A percentile compares a stretch with the other conserved stretches of the same genome.
Conservation (phyloP, 2,329 filamentous ascomycete genomes). For the Rugonectria rugulosa region DNA sequence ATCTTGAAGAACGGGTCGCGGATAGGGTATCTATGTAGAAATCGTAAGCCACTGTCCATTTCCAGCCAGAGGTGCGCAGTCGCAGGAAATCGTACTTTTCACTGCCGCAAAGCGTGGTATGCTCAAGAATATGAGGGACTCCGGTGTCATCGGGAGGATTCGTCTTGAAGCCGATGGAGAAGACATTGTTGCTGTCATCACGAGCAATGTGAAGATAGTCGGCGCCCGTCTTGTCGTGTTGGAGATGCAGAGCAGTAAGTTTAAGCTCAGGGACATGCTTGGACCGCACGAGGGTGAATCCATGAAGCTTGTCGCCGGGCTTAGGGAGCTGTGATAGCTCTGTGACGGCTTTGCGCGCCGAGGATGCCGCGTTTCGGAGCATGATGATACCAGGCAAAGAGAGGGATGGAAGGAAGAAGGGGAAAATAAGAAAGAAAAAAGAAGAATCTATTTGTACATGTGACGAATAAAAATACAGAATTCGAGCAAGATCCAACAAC, state of each 20-base stretch:
- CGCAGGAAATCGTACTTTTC: slow-evolving; percentile 70
- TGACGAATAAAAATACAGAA: slow-evolving; percentile 24
- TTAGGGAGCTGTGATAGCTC: slow-evolving; percentile 79
- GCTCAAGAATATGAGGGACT: slow-evolving; percentile 95
- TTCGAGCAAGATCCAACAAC: slow-evolving; percentile 4
- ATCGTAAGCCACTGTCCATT: slow-evolving; percentile 38
- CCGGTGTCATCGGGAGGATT: slow-evolving; percentile 97
- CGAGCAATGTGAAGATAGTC: slow-evolving; percentile 95
- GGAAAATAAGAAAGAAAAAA: neutral
- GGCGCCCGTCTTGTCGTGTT: slow-evolving; percentile 94
- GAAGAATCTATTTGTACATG: slow-evolving; percentile 31
- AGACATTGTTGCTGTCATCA: slow-evolving; percentile 98
- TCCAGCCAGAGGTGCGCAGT: neutral
- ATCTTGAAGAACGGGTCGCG: slow-evolving; percentile 99
- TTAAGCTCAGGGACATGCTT: slow-evolving; percentile 96
- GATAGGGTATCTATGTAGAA: slow-evolving; percentile 79
- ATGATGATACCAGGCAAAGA: slow-evolving; percentile 43
- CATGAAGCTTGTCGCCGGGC: slow-evolving; percentile 86
- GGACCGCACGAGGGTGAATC: slow-evolving; percentile 87
- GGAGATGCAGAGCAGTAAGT: slow-evolving; percentile 86
- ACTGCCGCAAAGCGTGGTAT: slow-evolving; percentile 95
- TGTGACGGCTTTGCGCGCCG: slow-evolving; percentile 71
- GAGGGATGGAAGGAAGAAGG: neutral
- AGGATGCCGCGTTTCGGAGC: slow-evolving; percentile 61
- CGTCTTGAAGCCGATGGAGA: slow-evolving; percentile 98